A percentile compares a stretch with the other conserved stretches of the same genome.
Evolutionary conservation across 78 protist genomes (phyloP).

Genomic region (Pelomyxa schiedti): DNA sequence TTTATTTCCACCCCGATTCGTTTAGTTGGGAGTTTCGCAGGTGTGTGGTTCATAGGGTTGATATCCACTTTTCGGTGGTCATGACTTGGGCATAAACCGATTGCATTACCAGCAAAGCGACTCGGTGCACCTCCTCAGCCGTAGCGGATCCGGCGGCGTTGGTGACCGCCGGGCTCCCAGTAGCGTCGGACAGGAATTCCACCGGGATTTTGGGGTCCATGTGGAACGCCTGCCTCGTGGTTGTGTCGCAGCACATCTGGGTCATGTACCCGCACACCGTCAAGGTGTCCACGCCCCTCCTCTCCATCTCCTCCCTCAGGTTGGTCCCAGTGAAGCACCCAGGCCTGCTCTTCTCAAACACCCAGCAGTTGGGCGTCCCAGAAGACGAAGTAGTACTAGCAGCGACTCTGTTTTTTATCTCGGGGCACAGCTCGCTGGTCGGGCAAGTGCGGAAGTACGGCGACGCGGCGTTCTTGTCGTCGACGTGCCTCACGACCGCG

Average conservation of each 20-base stretch:
- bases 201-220: neutral
- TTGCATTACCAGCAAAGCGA: neutral
- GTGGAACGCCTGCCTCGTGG: neutral
- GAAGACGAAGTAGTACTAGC: too few relatives aligned
- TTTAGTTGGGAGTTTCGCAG: too few relatives aligned
- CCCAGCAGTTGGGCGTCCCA: neutral
- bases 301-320: neutral
- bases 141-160: neutral
- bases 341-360: neutral
- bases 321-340: neutral
- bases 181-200: neutral
- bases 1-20: too few relatives aligned
- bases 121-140: neutral
- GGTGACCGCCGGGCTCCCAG: neutral
- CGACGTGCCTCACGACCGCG: neutral
- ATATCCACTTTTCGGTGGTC: neutral
- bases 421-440: too few relatives aligned
- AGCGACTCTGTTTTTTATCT: too few relatives aligned
- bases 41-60: too few relatives aligned
- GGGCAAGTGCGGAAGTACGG: neutral
- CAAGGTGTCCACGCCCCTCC: neutral
- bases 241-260: neutral
- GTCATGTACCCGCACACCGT: neutral
- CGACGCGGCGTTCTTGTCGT: neutral
- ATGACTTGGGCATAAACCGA: neutral